Evolutionary conservation across 2,329 filamentous ascomycete species (phyloP).

Genomic region (Blastomyces emzantsi): DNA sequence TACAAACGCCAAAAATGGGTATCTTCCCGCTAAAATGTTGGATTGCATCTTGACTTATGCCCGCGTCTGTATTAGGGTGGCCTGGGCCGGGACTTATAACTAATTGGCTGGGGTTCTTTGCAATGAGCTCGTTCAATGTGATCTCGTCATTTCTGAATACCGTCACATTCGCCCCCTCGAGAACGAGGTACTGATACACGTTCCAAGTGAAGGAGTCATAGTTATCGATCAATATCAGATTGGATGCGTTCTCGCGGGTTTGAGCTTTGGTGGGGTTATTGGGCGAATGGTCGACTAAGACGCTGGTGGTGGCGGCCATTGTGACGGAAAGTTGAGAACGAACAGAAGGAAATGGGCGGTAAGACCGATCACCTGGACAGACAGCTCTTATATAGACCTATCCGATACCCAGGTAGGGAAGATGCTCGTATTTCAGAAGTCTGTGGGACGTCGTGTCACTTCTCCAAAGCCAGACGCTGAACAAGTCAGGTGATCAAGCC

Average conservation of each 20-base stretch:
- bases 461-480: too few species aligned
- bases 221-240: slow-evolving; percentile 94
- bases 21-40: slow-evolving; percentile 88
- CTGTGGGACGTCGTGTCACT: neutral
- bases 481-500: neutral
- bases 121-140: slow-evolving; percentile 70
- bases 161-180: slow-evolving; percentile 87
- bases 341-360: neutral
- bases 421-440: neutral
- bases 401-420: neutral
- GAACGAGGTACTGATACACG: slow-evolving; percentile 92
- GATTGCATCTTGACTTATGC: slow-evolving; percentile 87
- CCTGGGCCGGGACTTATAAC: slow-evolving; percentile 93
- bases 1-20: slow-evolving; percentile 93
- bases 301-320: slow-evolving; percentile 24
- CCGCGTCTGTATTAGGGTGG: slow-evolving; percentile 83
- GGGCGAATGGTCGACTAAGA: slow-evolving; percentile 72
- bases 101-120: slow-evolving; percentile 80
- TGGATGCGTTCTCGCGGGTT: slow-evolving; percentile 69
- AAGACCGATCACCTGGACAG: neutral
- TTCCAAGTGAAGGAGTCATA: slow-evolving; percentile 99
- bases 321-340: neutral
- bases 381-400: neutral
- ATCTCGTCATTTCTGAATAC: slow-evolving; percentile 92
- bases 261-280: slow-evolving; percentile 63